phyloP scores from a whole-genome alignment of 345 rosid species.

The Linum tenue region DNA sequence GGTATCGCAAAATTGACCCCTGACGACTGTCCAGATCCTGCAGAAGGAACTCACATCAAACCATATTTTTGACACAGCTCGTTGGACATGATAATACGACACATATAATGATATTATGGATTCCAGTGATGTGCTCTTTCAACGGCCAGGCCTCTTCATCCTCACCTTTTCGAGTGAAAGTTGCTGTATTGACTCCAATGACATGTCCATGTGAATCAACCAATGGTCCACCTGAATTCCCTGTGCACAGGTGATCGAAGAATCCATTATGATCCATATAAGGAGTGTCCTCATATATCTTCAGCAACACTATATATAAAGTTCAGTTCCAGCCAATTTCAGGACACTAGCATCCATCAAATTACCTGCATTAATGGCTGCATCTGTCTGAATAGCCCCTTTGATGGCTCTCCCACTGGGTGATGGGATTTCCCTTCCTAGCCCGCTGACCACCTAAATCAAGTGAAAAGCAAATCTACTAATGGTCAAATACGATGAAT shows the following conservation, averaged over 20 bases:
- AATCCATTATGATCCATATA: background rate
- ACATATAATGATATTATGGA: too few relatives aligned
- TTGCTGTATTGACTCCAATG: conserved; percentile 79
- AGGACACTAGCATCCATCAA: too few relatives aligned
- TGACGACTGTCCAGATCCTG: conserved; percentile 77
- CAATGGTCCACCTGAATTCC: conserved; percentile 77
- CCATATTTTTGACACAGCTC: background rate
- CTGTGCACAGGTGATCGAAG: conserved; percentile 18
- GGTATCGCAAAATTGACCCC: conserved; percentile 82
- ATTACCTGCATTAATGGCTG: conserved; percentile 69
- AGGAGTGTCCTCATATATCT: too few relatives aligned
- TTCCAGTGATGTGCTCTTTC: background rate
- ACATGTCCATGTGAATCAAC: conserved; percentile 74
- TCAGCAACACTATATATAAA: too few relatives aligned
- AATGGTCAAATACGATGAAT: background rate
- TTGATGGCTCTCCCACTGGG: conserved; percentile 71
- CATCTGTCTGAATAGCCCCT: conserved; percentile 88
- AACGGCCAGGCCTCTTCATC: background rate
- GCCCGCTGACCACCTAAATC: conserved; percentile 75
- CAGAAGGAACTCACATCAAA: conserved; percentile 7
- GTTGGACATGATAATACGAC: too few relatives aligned
- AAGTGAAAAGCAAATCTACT: background rate
- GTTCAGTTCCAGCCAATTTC: background rate
- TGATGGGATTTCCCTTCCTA: conserved; percentile 82
- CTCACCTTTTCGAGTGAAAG: conserved; percentile 77